Evolutionary conservation across 1,139 yeast genomes (phyloP), one percentile per base, ranked within the genome.

Genomic region (Trichomonascaceae sp.): DNA sequence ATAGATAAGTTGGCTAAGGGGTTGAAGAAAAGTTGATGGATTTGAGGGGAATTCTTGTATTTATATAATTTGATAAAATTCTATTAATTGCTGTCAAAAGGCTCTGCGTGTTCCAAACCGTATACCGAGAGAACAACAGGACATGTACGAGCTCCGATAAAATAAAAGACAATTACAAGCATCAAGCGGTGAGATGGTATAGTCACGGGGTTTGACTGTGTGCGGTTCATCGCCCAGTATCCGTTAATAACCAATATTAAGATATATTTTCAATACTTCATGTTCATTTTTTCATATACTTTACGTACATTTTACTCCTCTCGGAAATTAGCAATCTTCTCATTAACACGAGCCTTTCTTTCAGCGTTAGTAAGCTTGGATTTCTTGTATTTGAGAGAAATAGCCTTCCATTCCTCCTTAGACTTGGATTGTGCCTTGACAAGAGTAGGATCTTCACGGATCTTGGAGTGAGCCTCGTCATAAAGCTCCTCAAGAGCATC

Each of bases 401-500:
- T 88, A 76, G 96, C 96, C 81, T 95, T 95, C 84, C 90, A 91
- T 81, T 91, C 95, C 76, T 86, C 98, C 85, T 89, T 89, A 83
- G 96, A 80, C 83, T 93, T 89, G 89, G 86, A 87, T 76, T 84
- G 87, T 70, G 95, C 80, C 75, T 90, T 88, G 87, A 84, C 84
- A 68, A 83, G 61, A 22, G 60, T 59, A 76, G 99, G 99, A 82
- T 93, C 95, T 65, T 75, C 99, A 82, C 98, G 91, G 82, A 93
- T 93, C 72, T 84, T 82, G 75, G 83, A 95, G 78, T 91, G 98
- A 72, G 99, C 99, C 70, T 84, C 86, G 66, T 83, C 72, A 91
- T 91, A 93, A 76, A 93, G 75, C 73, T 93, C 99, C 83, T 95
- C 99, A 69, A 93, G 74, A 67, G 86, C 90, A 73, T 93, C 99